Conservation (phyloP, 1,284 basidiomycete genomes). For the Wolfiporia cocos region DNA sequence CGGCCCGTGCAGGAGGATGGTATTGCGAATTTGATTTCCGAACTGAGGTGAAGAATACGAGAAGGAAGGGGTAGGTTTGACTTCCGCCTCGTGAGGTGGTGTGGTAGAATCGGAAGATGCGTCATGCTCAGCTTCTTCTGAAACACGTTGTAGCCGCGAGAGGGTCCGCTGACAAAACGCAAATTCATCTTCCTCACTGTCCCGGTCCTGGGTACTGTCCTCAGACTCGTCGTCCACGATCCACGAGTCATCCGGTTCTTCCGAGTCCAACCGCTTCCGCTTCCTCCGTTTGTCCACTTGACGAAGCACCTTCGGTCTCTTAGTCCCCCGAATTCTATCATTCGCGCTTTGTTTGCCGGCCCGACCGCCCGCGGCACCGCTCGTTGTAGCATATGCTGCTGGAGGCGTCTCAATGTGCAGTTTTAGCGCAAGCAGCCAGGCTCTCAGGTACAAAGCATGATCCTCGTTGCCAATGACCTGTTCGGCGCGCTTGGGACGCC, state of each 20-base stretch:
- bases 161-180: slow-evolving; percentile 15
- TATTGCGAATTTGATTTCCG: slow-evolving; percentile 64
- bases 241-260: slow-evolving; percentile 45
- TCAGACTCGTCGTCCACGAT: slow-evolving; percentile 36
- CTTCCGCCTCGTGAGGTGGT: not conserved
- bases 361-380: slow-evolving; percentile 9
- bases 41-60: slow-evolving; percentile 23
- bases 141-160: slow-evolving; percentile 13
- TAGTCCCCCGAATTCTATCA: slow-evolving; percentile 27
- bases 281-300: slow-evolving; percentile 38
- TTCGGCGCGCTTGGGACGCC: slow-evolving; percentile 65
- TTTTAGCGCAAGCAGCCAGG: slow-evolving; percentile 75
- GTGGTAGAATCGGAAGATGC: slow-evolving; percentile 3
- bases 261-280: slow-evolving; percentile 45
- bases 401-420: slow-evolving; percentile 42
- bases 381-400: slow-evolving; percentile 6
- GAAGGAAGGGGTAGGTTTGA: slow-evolving; percentile 6
- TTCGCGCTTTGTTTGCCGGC: slow-evolving; percentile 11
- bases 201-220: slow-evolving; percentile 23
- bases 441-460: slow-evolving; percentile 69
- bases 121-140: not conserved
- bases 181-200: slow-evolving; percentile 24
- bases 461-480: slow-evolving; percentile 82
- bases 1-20: slow-evolving; percentile 81
- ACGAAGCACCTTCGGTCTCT: slow-evolving; percentile 46